A percentile compares a stretch with the other conserved stretches of the same genome.
Evolutionary conservation across 2,329 filamentous ascomycete species (phyloP).

Genomic region (Beauveria asiatica): DNA sequence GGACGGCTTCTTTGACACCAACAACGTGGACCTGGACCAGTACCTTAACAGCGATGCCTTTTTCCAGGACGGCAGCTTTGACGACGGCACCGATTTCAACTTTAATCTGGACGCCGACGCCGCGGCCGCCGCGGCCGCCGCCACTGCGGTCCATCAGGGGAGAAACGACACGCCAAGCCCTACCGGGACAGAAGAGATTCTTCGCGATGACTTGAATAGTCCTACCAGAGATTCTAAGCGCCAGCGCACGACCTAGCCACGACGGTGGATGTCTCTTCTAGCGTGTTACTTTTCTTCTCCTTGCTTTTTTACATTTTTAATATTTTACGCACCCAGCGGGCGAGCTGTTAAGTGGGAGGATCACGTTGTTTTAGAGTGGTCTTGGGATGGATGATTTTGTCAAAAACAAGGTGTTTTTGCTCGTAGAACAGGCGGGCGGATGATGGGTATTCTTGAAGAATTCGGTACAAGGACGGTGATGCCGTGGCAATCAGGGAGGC

Average conservation of each 20-base stretch:
- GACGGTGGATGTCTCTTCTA: not conserved
- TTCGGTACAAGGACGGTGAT: not conserved
- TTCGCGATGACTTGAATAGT: slow-evolving; percentile 30
- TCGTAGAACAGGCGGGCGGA: not conserved
- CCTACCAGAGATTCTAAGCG: slow-evolving; percentile 5
- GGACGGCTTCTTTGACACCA: slow-evolving; percentile 27
- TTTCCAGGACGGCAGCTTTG: slow-evolving; percentile 30
- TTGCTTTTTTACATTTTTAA: not conserved
- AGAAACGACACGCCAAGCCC: slow-evolving; percentile 35
- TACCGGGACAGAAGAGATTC: slow-evolving; percentile 42
- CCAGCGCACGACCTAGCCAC: slow-evolving; percentile 5
- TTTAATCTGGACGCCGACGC: slow-evolving; percentile 37
- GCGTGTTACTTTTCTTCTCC: not conserved
- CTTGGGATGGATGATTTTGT: not conserved
- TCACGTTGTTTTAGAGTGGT: not conserved
- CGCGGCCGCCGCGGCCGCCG: slow-evolving; percentile 14
- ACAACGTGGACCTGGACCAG: slow-evolving; percentile 41
- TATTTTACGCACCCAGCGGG: not conserved
- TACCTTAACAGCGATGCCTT: slow-evolving; percentile 39
- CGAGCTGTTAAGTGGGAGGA: not conserved
- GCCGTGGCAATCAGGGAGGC: not conserved
- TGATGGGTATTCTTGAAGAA: not conserved
- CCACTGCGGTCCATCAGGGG: slow-evolving; percentile 14
- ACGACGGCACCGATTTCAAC: slow-evolving; percentile 41
- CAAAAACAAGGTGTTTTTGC: not conserved